phyloP scores from a whole-genome alignment of 2,329 filamentous ascomycete species.

The Grosmannia huntii region DNA sequence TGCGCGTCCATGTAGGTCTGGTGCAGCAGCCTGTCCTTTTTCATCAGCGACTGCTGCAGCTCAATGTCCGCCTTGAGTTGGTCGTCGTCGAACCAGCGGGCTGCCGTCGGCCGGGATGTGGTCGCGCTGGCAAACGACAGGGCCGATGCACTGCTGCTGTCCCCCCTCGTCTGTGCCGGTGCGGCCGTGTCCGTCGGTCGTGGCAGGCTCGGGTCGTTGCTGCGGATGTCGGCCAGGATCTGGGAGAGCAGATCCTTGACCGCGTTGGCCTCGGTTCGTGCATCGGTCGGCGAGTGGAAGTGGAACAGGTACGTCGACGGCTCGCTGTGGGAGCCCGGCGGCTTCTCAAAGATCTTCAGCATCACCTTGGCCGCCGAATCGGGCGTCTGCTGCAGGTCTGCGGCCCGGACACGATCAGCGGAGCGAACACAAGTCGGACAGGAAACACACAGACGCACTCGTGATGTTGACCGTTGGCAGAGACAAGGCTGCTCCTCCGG shows the following conservation, averaged over 20 bases:
- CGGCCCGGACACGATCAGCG: too few relatives aligned
- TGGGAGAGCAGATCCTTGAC: conserved; percentile 73
- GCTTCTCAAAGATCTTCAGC: conserved; percentile 77
- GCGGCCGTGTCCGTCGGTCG: conserved; percentile 25
- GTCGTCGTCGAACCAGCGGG: conserved; percentile 69
- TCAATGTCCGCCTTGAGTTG: conserved; percentile 65
- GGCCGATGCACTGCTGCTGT: conserved; percentile 40
- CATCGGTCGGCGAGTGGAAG: conserved; percentile 66
- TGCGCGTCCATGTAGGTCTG: conserved; percentile 81
- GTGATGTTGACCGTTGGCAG: conserved; percentile 66
- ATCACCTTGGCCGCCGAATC: conserved; percentile 82
- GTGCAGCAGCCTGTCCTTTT: conserved; percentile 60
- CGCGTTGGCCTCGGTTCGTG: conserved; percentile 70
- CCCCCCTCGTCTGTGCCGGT: neutral
- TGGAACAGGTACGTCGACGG: conserved; percentile 71
- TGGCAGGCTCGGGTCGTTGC: conserved; percentile 33
- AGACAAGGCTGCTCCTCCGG: conserved; percentile 51
- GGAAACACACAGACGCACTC: conserved; percentile 39
- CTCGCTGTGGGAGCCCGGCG: conserved; percentile 37
- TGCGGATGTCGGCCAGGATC: conserved; percentile 59
- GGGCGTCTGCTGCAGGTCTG: conserved; percentile 90
- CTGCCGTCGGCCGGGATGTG: conserved; percentile 37
- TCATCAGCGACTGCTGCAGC: conserved; percentile 79
- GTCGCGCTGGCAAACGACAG: conserved; percentile 69
- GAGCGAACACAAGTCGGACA: too few relatives aligned